Evolutionary conservation across 225 moss, liverwort and hornwort genomes (phyloP).

Genomic region (Pseudoscleropodium purum): DNA sequence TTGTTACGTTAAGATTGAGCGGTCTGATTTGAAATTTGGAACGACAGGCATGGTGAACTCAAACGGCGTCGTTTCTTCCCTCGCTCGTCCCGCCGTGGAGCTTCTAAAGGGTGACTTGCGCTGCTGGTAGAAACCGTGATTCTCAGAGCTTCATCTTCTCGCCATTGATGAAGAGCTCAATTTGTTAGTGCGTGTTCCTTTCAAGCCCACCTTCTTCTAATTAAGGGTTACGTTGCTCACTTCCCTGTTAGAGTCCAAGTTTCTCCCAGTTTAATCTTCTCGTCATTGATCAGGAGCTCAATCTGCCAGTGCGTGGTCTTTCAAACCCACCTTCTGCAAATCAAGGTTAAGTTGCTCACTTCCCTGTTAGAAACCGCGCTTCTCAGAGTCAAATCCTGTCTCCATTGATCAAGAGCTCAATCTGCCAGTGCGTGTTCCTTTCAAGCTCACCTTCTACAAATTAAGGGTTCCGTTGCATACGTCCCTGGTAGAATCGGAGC

Average conservation of each 20-base stretch:
- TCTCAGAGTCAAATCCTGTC: neutral
- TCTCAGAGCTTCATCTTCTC: neutral
- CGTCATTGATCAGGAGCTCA: neutral
- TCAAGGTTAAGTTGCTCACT: neutral
- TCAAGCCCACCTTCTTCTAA: neutral
- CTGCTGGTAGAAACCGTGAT: neutral
- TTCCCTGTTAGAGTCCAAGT: neutral
- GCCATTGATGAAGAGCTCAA: neutral
- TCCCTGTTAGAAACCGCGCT: neutral
- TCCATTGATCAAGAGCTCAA: neutral
- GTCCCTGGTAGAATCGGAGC: neutral
- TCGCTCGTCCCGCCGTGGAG: neutral
- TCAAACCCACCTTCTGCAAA: neutral
- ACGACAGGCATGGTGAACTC: neutral
- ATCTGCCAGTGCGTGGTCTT: too few relatives aligned
- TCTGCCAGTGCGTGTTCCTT: neutral
- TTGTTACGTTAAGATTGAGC: neutral
- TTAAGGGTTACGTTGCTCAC: neutral
- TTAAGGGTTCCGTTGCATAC: neutral
- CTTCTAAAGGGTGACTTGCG: neutral
- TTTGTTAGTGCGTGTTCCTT: too few relatives aligned
- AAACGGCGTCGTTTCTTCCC: neutral
- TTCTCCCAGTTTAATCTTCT: neutral
- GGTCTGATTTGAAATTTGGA: neutral
- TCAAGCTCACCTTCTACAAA: neutral